Evolutionary conservation across 2,329 filamentous ascomycete species (phyloP), one percentile per base, ranked within the genome.

Genomic region (Trichocomaceae sp.): DNA sequence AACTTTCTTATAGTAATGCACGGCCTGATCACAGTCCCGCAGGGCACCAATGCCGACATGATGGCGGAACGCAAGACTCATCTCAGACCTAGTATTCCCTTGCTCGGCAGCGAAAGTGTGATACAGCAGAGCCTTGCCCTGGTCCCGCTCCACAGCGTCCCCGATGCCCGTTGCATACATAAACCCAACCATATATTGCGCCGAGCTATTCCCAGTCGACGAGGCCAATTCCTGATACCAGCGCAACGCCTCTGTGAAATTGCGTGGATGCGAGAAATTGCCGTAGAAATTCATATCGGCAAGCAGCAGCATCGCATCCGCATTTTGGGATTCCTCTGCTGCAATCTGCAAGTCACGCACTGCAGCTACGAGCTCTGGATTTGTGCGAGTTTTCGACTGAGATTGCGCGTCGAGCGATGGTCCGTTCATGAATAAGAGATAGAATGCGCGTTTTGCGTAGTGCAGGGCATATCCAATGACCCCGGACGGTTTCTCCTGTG

Each of bases 241-340:
- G 60, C 81, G 78, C 68, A 95, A 96, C 0, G 93, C 89, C 47
- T 82, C 79, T 31, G 81, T 77, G 62, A 96, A 90, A 67, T 96
- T 84, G 60, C 86, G 81, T 1, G 92, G 91, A 65, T 96, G 82
- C 20, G 88, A 87, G 72, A 86, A 95, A 72, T 97, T 96, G 68
- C 93, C 93, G 65, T 93, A 90, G 72, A 97, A 97, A 75, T 95
- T 96, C 80, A 99, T 86, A 69, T 99, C 89, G 17, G 89, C 93
- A 22, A 99, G 79, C 15, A 95, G 77, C 66, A 87, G 96, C 46
- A 97, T 82, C 5, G 93, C 93, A 69, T 99, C 91, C 1, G 88
- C 81, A 54, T 77, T 72, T 57, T 76, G 69, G 37, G 75, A 71
- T 60, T 79, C 72, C 7, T 77, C 70, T 3, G 83, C 83, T 33